phyloP scores from a whole-genome alignment of 345 rosid genomes.

The Eucalyptus coolabah region DNA sequence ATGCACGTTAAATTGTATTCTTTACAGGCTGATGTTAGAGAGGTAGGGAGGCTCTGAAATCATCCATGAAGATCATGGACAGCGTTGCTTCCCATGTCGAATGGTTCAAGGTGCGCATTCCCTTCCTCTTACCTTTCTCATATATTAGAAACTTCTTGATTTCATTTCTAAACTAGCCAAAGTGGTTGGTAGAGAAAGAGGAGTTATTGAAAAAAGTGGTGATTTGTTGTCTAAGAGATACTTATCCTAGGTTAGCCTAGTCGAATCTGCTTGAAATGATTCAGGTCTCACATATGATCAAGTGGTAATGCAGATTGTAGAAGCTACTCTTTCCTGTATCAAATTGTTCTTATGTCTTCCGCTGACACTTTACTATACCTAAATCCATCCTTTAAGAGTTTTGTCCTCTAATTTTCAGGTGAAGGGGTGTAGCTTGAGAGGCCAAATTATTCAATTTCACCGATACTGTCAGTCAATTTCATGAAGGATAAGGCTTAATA shows the following conservation, averaged over 20 bases:
- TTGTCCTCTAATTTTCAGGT: slow-evolving; percentile 24
- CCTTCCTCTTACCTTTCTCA: neutral
- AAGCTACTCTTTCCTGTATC: neutral
- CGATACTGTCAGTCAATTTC: neutral
- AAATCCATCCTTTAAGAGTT: neutral
- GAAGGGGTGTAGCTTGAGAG: slow-evolving; percentile 41
- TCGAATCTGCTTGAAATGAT: neutral
- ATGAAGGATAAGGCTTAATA: neutral
- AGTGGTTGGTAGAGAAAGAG: slow-evolving; percentile 46
- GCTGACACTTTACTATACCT: neutral
- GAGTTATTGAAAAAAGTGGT: slow-evolving; percentile 55
- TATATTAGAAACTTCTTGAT: neutral
- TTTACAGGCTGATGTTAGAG: slow-evolving; percentile 47
- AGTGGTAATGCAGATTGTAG: neutral
- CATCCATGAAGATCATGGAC: slow-evolving; percentile 52
- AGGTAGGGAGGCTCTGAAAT: slow-evolving; percentile 48
- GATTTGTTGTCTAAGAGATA: slow-evolving; percentile 27
- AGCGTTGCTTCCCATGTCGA: slow-evolving; percentile 24
- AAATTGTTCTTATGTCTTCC: neutral
- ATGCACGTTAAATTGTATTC: neutral
- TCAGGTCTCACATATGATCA: neutral
- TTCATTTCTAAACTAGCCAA: slow-evolving; percentile 66
- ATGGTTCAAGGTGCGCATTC: slow-evolving; percentile 32
- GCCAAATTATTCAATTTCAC: slow-evolving; percentile 47
- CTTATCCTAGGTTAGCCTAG: slow-evolving; percentile 36